Evolutionary conservation across 2,329 filamentous ascomycete genomes (phyloP), one percentile per base, ranked within the genome.

Genomic region (Setomelanomma holmii): DNA sequence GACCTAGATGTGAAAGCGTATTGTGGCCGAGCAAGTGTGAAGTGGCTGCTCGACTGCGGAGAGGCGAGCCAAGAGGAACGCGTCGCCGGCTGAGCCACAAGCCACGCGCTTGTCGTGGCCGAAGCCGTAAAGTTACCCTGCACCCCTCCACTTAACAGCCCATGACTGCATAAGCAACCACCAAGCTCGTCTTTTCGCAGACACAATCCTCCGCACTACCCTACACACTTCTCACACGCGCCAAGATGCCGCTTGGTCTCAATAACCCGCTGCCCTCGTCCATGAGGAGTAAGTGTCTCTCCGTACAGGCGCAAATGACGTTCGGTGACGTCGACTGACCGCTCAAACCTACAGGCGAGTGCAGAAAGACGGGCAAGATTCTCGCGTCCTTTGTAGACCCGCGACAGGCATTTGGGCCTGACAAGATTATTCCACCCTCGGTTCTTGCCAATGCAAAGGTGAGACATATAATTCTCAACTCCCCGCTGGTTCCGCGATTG

Each of bases 301-400:
- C 39, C 35, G 10, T 22, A n/a, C 41, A 40, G 24, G 44, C 45
- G 42, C 45, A 24, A 20, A 21, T 45, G 34, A 53, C 47, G 51
- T 40, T 51, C 51, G 51, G 65, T 68, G 66, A 68, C 66, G 63
- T 68, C 60, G 70, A 30, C 76, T 74, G 55, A 73, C 67, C 61
- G 49, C 52, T 63, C 59, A 42, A 36, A 59, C 45, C 56, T 60
- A 64, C 76, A 97, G 93, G 91, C 80, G 95, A 99, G 80, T 98
- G 95, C 80, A 95, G 89, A 77, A 99, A 99, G 79, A 95, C 92
- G 73, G 90, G 90, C 72, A 96, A 96, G 82, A 98, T 98, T 69
- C 85, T 99, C 64, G 86, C 90, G 40, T 96, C 93, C 11, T 99
- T 99, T 75, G 85, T 98, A 73, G 95, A 98, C 73, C 95, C 95